Evolutionary conservation across 306 rosid genomes (phyloP).

Genomic region (Aeschynomene evenia): DNA sequence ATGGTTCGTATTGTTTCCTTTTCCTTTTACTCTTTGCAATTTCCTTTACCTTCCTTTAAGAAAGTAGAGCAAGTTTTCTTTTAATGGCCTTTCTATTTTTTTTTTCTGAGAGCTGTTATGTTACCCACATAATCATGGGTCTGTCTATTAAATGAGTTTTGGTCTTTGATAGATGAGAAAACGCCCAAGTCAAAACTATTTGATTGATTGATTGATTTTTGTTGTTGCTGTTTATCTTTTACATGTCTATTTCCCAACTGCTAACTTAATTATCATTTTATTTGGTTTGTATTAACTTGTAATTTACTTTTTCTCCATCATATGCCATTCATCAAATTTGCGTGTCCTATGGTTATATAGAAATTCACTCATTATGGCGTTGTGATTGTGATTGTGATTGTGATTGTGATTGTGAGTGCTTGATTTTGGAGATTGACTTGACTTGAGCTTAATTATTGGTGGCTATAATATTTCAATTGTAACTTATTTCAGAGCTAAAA

Average conservation of each 20-base stretch:
- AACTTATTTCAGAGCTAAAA: no score
- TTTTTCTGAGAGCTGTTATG: background rate
- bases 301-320: constrained; percentile 8
- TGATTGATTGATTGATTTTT: background rate
- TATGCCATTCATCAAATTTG: constrained; percentile 6
- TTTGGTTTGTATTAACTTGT: background rate
- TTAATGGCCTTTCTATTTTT: background rate
- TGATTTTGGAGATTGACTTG: background rate
- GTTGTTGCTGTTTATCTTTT: background rate
- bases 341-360: constrained; percentile 1
- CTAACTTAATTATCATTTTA: background rate
- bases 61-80: background rate
- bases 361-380: background rate
- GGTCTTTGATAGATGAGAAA: background rate
- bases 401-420: background rate
- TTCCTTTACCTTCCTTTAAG: background rate
- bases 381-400: background rate
- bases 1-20: constrained; percentile 13
- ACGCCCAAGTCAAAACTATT: background rate
- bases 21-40: background rate
- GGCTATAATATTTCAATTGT: background rate
- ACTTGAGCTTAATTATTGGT: constrained; percentile 1
- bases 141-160: background rate
- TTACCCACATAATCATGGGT: constrained; percentile 5
- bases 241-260: background rate